phyloP scores from a whole-genome alignment of 495 filamentous ascomycete species.

The Halenospora varia region DNA sequence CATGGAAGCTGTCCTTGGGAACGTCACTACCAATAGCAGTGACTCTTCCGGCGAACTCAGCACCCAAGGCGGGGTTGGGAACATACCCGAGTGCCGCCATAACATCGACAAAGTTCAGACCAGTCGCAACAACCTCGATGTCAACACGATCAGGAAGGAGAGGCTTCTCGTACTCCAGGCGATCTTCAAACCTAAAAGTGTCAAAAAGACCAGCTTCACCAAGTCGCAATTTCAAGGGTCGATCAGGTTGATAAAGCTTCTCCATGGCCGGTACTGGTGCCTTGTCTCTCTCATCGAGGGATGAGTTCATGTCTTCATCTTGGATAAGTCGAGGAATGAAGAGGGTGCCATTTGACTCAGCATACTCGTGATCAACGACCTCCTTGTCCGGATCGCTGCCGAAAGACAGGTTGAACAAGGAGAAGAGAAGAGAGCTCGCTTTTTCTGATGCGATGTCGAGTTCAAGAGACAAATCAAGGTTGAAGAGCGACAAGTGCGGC shows the following conservation, averaged over 20 bases:
- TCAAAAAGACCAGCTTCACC: conserved; percentile 17
- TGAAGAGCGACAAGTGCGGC: background rate
- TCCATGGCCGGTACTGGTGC: background rate
- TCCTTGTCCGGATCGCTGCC: background rate
- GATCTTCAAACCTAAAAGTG: conserved; percentile 15
- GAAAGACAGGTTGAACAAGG: background rate
- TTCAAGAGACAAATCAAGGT: background rate
- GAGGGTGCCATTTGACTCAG: conserved; percentile 4
- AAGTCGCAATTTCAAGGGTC: conserved; percentile 6
- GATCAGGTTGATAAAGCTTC: background rate
- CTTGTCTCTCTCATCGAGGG: background rate
- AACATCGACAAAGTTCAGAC: conserved; percentile 33
- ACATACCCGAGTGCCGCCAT: background rate
- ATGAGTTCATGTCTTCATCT: background rate
- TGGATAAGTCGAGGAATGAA: conserved; percentile 6
- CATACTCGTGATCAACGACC: conserved; percentile 3
- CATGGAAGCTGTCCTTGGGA: background rate
- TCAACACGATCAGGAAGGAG: conserved; percentile 25
- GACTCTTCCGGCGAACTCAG: background rate
- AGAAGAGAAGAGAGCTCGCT: background rate
- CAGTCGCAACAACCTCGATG: conserved; percentile 26
- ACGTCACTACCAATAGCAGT: background rate
- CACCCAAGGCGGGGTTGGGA: conserved; percentile 23
- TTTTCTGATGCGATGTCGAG: background rate
- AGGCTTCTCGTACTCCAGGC: background rate